phyloP scores from a whole-genome alignment of 2,329 filamentous ascomycete genomes.

The Pseudogymnoascus sp. region DNA sequence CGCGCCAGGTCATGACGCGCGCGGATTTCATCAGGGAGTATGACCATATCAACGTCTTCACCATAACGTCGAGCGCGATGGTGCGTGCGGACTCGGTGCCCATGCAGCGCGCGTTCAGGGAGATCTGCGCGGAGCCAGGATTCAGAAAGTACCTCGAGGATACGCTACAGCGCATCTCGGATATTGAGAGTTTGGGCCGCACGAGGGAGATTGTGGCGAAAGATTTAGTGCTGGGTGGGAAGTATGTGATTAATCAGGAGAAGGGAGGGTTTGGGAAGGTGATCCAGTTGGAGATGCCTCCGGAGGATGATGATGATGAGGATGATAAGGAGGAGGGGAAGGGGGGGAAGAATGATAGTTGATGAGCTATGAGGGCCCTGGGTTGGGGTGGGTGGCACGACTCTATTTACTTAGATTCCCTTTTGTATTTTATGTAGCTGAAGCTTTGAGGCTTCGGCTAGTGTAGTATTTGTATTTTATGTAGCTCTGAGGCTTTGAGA shows the following conservation, averaged over 20 bases:
- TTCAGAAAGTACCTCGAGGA: slow-evolving; percentile 78
- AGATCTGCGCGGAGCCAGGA: slow-evolving; percentile 68
- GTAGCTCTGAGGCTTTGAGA: background rate
- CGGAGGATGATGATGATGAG: slow-evolving; percentile 24
- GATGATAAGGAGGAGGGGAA: slow-evolving; percentile 19
- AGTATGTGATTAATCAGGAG: slow-evolving; percentile 55
- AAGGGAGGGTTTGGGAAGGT: slow-evolving; percentile 21
- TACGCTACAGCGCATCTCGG: slow-evolving; percentile 78
- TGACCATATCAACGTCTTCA: slow-evolving; percentile 91
- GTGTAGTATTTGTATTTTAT: slow-evolving; percentile 1
- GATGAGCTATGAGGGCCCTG: background rate
- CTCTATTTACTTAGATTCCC: slow-evolving; percentile 3
- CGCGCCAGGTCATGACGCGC: slow-evolving; percentile 89
- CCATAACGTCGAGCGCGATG: slow-evolving; percentile 77
- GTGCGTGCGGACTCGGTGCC: slow-evolving; percentile 91
- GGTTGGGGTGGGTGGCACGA: background rate
- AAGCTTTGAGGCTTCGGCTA: background rate
- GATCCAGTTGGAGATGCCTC: slow-evolving; percentile 17
- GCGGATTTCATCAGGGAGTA: slow-evolving; percentile 90
- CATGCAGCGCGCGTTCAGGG: slow-evolving; percentile 86
- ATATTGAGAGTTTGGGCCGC: slow-evolving; percentile 85
- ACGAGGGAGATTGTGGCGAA: slow-evolving; percentile 96
- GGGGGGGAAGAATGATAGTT: background rate
- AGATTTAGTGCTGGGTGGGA: slow-evolving; percentile 78
- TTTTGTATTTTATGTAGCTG: slow-evolving; percentile 7